Conservation (phyloP, 768 basidiomycete species). For the Lactarius hengduanensis region DNA sequence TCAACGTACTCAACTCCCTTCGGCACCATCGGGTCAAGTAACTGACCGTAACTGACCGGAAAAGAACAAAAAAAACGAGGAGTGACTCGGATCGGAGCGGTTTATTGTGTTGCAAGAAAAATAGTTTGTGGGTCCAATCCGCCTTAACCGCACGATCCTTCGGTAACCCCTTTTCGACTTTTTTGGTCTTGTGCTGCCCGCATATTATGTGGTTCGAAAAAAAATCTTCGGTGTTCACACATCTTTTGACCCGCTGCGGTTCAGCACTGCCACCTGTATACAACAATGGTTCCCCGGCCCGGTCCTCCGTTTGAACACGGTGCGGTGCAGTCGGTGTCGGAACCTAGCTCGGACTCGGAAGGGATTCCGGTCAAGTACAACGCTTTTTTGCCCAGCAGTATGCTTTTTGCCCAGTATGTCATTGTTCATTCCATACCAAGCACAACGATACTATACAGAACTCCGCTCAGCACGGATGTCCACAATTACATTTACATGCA, state of each 20-base stretch:
- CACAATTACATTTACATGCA: not conserved
- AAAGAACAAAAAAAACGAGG: not conserved
- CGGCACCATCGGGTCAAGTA: not conserved
- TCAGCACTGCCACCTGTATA: not conserved
- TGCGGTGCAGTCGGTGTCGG: not conserved
- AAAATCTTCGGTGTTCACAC: not conserved
- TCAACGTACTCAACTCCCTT: not conserved
- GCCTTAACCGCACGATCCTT: not conserved
- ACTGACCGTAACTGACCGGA: not conserved
- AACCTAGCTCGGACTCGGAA: not conserved
- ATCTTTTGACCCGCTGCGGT: not conserved
- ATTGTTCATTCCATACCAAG: slow-evolving; percentile 1
- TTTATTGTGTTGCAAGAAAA: not conserved
- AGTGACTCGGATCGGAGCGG: not conserved
- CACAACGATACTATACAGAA: not conserved
- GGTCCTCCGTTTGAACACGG: not conserved
- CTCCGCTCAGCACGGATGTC: not conserved
- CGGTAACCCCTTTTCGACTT: not conserved
- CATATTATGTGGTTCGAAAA: not conserved
- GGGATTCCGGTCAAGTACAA: not conserved
- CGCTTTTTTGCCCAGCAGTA: not conserved
- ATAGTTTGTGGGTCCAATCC: not conserved
- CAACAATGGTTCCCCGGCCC: not conserved
- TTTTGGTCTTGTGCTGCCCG: not conserved
- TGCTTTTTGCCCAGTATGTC: not conserved